Conservation (phyloP, 2,329 filamentous ascomycete genomes). For the Exophiala calicioides region DNA sequence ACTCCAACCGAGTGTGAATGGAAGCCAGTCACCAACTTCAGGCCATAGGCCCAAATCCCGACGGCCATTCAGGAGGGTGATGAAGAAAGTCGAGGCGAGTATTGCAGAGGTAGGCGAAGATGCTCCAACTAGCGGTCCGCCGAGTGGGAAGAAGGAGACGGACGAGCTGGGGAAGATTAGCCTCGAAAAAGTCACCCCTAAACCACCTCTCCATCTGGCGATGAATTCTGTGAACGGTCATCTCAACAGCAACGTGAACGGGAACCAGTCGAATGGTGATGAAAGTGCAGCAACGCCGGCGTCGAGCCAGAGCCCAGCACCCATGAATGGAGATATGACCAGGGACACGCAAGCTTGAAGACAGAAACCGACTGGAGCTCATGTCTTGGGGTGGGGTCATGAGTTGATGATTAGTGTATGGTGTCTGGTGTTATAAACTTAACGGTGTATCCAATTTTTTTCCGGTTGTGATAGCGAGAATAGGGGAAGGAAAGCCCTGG, state of each 20-base stretch:
- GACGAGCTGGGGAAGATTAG: constrained; percentile 26
- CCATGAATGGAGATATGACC: constrained; percentile 1
- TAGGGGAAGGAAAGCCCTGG: no score
- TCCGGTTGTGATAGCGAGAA: no score
- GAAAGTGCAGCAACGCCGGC: constrained; percentile 1
- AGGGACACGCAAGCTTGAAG: neutral
- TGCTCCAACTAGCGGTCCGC: constrained; percentile 9
- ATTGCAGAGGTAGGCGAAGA: constrained; percentile 12
- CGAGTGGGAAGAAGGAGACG: constrained; percentile 25
- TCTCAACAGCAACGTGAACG: constrained; percentile 8
- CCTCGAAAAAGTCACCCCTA: constrained; percentile 20
- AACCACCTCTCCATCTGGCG: neutral
- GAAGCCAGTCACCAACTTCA: constrained; percentile 6
- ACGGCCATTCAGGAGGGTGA: constrained; percentile 26
- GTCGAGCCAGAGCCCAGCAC: neutral
- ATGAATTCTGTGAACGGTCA: constrained; percentile 11
- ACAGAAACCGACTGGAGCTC: neutral
- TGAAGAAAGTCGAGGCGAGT: constrained; percentile 23
- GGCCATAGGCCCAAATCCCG: constrained; percentile 22
- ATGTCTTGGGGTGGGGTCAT: neutral
- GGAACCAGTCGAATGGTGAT: neutral
- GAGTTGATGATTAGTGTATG: constrained; percentile 9
- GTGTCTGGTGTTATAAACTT: constrained; percentile 11
- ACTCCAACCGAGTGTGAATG: constrained; percentile 8
- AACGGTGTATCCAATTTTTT: no score